Evolutionary conservation across 768 basidiomycete species (phyloP), one percentile per base, ranked within the genome.

Genomic region (Dentipellis fragilis): DNA sequence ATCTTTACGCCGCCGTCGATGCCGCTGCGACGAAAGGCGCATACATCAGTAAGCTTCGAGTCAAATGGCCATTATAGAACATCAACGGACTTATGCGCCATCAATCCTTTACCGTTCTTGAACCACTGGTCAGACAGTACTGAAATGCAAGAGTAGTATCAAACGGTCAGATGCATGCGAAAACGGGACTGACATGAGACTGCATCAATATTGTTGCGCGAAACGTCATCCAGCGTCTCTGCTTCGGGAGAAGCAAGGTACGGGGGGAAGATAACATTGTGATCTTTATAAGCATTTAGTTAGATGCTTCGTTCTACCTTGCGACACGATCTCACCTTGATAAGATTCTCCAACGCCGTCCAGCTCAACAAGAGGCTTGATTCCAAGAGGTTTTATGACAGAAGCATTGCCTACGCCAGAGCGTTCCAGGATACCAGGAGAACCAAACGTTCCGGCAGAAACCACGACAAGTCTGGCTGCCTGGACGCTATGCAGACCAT

Each of bases 1-100:
- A 83, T 61, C 61, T 81, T 84, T 58, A 80, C 72, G 4, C 79
- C 82, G 29, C 75, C 74, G 58, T 85, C 80, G 34, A 78, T 60
- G 11, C 50, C 52, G 34, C 56, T 53, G 29, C 0, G 19, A 7
- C n/a, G 3, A 38, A 22, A 19, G 29, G 29, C 6, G 3, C 6
- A 6, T 6, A 29, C 3, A 21, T 23, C n/a, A 56, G 14, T 3
- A 38, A 21, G 5, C 10, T 6, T 23, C 29, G 21, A 1, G 16
- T 10, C 17, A 10, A 10, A 17, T n/a, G n/a, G n/a, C 17, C 7
- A 23, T 8, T n/a, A 1, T 8, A 22, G 10, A 23, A 11, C 19
- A 19, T 17, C 10, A 45, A 22, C 55, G 1, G 70, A 79, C 59
- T 80, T 85, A 59, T 77, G 73, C 1, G 80, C 72, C 63, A 84